These are phyloP conservation scores for Exserohilum rostratum DNA, from an alignment of 2,329 filamentous ascomycete species.

Conservation along the genomic window DNA sequence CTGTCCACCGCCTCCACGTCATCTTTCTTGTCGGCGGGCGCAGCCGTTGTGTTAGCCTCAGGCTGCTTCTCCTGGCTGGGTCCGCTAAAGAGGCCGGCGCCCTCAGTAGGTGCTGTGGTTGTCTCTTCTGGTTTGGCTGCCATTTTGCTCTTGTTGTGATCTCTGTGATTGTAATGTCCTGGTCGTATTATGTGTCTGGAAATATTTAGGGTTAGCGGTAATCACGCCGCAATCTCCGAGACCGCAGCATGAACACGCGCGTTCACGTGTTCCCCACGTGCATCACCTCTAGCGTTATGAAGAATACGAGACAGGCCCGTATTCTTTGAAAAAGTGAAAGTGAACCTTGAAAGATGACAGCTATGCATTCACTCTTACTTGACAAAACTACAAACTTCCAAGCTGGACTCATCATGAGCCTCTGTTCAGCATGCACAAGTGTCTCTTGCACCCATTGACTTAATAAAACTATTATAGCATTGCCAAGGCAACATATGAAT, in stretches of 20 bases:
- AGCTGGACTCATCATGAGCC: background rate
- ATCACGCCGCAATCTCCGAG: slow-evolving; percentile 19
- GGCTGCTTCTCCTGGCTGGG: slow-evolving; percentile 23
- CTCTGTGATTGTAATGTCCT: slow-evolving; percentile 1
- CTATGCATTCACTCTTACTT: background rate
- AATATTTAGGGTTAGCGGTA: slow-evolving; percentile 13
- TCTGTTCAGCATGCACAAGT: background rate
- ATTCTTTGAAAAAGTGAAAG: background rate
- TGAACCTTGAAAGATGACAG: background rate
- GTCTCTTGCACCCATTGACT: background rate
- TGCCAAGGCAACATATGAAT: background rate
- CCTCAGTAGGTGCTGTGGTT: slow-evolving; percentile 20
- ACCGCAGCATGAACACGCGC: slow-evolving; percentile 14
- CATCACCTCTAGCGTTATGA: background rate
- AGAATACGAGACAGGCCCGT: background rate
- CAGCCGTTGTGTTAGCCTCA: slow-evolving; percentile 18
- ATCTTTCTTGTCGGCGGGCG: slow-evolving; percentile 22
- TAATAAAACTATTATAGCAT: background rate
- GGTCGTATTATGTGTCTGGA: slow-evolving; percentile 4
- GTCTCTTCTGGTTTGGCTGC: slow-evolving; percentile 25
- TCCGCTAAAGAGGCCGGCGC: slow-evolving; percentile 12
- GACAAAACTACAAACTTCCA: background rate
- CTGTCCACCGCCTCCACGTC: slow-evolving; percentile 22
- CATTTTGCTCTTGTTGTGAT: slow-evolving; percentile 16
- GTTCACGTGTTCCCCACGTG: slow-evolving; percentile 15